Conservation (phyloP, 2,329 filamentous ascomycete species). For the Phialophora tarda region DNA sequence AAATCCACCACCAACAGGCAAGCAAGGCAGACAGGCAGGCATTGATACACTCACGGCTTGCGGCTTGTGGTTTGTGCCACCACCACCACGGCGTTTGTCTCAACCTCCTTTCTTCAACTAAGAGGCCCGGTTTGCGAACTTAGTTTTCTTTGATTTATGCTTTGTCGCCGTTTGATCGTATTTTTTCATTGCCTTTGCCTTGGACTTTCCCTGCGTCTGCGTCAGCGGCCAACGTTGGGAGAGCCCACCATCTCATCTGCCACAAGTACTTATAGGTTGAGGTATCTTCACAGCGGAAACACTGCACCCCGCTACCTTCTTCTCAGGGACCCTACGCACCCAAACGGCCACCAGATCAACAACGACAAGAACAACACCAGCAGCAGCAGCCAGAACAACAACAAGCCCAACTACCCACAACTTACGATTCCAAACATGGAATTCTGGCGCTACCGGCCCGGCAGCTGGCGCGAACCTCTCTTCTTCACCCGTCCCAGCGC, state of each 20-base stretch:
- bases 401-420: neutral
- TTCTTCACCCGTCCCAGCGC: conserved; percentile 3
- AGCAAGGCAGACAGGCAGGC: neutral
- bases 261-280: neutral
- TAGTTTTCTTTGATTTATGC: neutral
- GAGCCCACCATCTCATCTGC: neutral
- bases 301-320: neutral
- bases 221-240: neutral
- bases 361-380: neutral
- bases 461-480: conserved; percentile 9
- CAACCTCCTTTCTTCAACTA: neutral
- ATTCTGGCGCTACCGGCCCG: conserved; percentile 8
- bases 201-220: neutral
- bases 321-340: neutral
- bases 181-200: neutral
- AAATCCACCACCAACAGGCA: neutral
- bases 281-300: neutral
- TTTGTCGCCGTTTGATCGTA: neutral
- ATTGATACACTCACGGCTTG: neutral
- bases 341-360: neutral
- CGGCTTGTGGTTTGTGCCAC: neutral
- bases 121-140: neutral
- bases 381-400: neutral
- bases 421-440: neutral
- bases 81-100: neutral